Conservation (phyloP, 2,329 filamentous ascomycete species). For the Talaromyces albobiverticillius region DNA sequence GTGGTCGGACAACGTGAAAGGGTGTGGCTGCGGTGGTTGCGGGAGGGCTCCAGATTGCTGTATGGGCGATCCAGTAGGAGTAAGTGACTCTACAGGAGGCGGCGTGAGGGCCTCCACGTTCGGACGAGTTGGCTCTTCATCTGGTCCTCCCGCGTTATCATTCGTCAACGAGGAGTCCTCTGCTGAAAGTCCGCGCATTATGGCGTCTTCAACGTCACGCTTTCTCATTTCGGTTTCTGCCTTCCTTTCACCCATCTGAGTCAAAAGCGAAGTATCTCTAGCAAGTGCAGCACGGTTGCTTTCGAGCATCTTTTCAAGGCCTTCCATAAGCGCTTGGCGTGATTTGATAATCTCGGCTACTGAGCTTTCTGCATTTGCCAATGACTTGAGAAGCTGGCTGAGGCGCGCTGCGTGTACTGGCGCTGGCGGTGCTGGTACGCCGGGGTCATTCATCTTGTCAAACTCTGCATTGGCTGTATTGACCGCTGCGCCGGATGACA, state of each 20-base stretch:
- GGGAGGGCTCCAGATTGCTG: constrained; percentile 12
- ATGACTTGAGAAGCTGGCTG: constrained; percentile 81
- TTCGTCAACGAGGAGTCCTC: constrained; percentile 51
- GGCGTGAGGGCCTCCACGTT: constrained; percentile 85
- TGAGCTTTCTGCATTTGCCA: constrained; percentile 84
- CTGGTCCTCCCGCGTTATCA: constrained; percentile 28
- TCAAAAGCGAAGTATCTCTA: constrained; percentile 65
- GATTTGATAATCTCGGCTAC: constrained; percentile 88
- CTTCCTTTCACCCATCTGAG: constrained; percentile 65
- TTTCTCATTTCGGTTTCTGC: constrained; percentile 76
- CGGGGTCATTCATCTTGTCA: constrained; percentile 74
- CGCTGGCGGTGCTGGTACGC: constrained; percentile 67
- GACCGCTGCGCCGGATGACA: constrained; percentile 64
- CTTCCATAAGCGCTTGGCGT: constrained; percentile 71
- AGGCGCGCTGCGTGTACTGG: constrained; percentile 90
- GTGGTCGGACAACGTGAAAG: constrained; percentile 14
- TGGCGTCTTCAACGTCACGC: constrained; percentile 82
- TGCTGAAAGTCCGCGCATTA: constrained; percentile 76
- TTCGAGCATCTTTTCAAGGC: constrained; percentile 77
- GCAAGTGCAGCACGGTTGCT: constrained; percentile 67
- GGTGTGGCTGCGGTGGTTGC: constrained; percentile 9
- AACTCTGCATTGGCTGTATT: constrained; percentile 77
- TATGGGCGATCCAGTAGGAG: constrained; percentile 50
- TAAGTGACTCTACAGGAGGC: constrained; percentile 60
- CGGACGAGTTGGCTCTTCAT: constrained; percentile 54